A percentile compares a stretch with the other conserved stretches of the same genome.
phyloP scores from a whole-genome alignment of 805 yeast species.

The Barnettozyma salicaria region DNA sequence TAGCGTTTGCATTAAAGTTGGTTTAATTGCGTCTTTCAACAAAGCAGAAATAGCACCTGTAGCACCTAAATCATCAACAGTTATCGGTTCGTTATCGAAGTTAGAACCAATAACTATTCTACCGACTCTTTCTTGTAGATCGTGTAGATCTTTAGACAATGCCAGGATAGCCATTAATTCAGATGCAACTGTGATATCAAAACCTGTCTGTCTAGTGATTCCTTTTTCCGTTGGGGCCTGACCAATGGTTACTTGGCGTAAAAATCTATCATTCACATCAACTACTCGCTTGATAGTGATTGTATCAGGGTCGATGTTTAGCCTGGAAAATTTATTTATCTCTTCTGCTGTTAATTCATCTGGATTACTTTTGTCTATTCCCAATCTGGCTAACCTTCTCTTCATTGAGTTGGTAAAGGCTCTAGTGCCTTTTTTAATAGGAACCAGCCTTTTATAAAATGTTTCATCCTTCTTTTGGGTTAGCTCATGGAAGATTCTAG shows the following conservation, averaged over 20 bases:
- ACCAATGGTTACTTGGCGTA: conserved; percentile 85
- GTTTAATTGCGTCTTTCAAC: conserved; percentile 76
- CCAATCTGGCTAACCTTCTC: conserved; percentile 69
- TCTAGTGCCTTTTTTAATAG: conserved; percentile 75
- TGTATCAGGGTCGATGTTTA: conserved; percentile 84
- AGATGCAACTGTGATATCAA: conserved; percentile 93
- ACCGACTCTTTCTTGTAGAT: conserved; percentile 70
- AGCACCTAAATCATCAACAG: conserved; percentile 80
- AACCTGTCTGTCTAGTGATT: conserved; percentile 77
- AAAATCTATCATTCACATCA: conserved; percentile 87
- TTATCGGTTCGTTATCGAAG: conserved; percentile 62
- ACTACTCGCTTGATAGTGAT: conserved; percentile 91
- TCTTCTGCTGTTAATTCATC: conserved; percentile 76
- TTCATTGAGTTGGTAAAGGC: conserved; percentile 74
- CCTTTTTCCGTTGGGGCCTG: conserved; percentile 93
- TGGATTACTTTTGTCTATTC: conserved; percentile 77
- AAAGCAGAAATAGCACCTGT: conserved; percentile 84
- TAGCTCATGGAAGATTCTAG: conserved; percentile 91
- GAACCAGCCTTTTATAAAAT: conserved; percentile 80
- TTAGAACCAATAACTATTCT: conserved; percentile 69
- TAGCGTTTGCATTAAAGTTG: conserved; percentile 81
- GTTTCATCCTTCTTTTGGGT: conserved; percentile 73
- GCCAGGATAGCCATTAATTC: conserved; percentile 96
- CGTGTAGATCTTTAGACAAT: conserved; percentile 59
- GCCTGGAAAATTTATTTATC: conserved; percentile 64